Conservation (phyloP, 768 basidiomycete species). For the Dictyophora rubrovolvata region DNA sequence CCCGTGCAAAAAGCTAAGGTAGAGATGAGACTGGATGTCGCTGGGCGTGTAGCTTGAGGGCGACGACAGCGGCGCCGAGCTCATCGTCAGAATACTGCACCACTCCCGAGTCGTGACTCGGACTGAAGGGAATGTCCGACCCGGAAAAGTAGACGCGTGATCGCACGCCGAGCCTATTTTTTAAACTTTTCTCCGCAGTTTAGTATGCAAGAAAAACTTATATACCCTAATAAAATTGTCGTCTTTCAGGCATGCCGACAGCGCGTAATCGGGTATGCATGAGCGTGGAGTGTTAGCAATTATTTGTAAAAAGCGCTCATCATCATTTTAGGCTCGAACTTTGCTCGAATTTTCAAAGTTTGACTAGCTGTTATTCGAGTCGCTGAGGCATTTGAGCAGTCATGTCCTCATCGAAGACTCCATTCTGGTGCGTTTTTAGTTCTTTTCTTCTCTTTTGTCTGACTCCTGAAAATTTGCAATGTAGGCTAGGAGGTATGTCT, state of each 20-base stretch:
- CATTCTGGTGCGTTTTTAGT: slow-evolving; percentile 7
- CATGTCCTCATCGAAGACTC: slow-evolving; percentile 5
- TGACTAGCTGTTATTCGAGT: too few species aligned
- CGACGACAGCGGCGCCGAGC: slow-evolving; percentile 18
- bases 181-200: not conserved
- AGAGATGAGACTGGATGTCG: slow-evolving; percentile 67
- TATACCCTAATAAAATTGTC: not conserved
- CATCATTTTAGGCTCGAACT: not conserved
- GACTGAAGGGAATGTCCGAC: not conserved
- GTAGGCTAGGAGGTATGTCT: slow-evolving; percentile 8
- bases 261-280: not conserved
- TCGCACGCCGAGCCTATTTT: not conserved
- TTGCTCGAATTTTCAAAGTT: not conserved
- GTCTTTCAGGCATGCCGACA: not conserved
- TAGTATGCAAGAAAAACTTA: not conserved
- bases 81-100: not conserved
- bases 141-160: not conserved
- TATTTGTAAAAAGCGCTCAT: not conserved
- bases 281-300: not conserved
- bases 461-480: not conserved
- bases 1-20: slow-evolving; percentile 58
- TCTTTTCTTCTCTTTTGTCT: not conserved
- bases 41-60: slow-evolving; percentile 36
- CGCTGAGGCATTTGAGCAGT: too few species aligned
- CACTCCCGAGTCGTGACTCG: not conserved